These are phyloP conservation scores for Gonium pectorale DNA, from an alignment of 139 green algal genomes.

Conservation along the genomic window DNA sequence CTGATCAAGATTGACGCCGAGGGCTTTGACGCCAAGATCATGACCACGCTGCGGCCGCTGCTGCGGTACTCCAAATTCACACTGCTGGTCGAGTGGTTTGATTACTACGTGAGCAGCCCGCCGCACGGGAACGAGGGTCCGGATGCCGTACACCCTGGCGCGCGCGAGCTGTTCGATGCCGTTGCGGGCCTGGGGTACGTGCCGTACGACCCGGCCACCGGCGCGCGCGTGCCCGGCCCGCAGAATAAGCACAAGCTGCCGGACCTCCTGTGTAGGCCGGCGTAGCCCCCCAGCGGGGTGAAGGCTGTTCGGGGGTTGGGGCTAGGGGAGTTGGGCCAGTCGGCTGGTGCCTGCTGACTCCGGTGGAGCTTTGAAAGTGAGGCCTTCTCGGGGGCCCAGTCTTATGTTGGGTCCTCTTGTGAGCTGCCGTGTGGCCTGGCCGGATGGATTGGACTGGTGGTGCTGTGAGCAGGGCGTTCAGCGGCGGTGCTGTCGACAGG, in stretches of 20 bases:
- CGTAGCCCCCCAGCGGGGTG: no score
- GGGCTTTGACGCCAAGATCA: not conserved
- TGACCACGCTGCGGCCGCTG: not conserved
- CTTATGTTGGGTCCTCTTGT: no score
- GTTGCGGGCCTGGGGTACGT: not conserved
- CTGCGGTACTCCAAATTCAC: not conserved
- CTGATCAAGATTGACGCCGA: slow-evolving; percentile 13
- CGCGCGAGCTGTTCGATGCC: not conserved
- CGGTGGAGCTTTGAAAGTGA: no score
- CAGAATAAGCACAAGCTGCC: slow-evolving; percentile 17
- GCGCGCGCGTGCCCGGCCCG: not conserved
- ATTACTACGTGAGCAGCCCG: not conserved
- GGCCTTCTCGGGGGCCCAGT: no score
- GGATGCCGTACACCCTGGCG: not conserved
- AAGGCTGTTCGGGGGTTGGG: no score
- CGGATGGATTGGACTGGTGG: no score
- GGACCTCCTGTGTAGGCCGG: slow-evolving; percentile 4
- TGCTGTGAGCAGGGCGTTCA: no score
- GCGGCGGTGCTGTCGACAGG: no score
- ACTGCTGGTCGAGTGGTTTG: slow-evolving; percentile 4
- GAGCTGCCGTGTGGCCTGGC: no score
- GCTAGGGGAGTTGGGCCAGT: no score
- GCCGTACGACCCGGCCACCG: not conserved
- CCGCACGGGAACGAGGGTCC: not conserved
- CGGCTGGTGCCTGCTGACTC: no score